A percentile compares a stretch with the other conserved stretches of the same genome.
Evolutionary conservation across 257 asterid species (phyloP).

Genomic region (Nicotiana noctiflora): DNA sequence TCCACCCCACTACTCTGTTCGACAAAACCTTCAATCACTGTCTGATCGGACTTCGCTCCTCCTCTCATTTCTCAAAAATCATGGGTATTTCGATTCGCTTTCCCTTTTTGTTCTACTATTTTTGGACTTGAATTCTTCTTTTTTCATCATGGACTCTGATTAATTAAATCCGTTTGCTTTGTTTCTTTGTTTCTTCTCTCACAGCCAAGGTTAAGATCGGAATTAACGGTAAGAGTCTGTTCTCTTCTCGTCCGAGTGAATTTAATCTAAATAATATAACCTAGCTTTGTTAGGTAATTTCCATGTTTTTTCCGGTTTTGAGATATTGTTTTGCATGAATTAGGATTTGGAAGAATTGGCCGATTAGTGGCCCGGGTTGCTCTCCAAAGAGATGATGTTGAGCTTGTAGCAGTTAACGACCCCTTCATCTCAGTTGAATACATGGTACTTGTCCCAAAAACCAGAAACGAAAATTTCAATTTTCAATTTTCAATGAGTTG

Average conservation of each 20-base stretch:
- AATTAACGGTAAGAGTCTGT: constrained; percentile 49
- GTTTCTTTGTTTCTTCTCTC: neutral
- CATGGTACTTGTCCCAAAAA: constrained; percentile 39
- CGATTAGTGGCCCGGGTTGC: constrained; percentile 89
- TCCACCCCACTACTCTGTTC: neutral
- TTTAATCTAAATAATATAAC: neutral
- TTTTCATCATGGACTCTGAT: neutral
- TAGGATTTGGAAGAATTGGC: constrained; percentile 86
- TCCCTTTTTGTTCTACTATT: no score
- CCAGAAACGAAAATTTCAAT: neutral
- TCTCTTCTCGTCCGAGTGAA: neutral
- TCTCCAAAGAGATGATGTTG: constrained; percentile 65
- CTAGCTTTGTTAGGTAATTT: neutral
- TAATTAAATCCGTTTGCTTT: neutral
- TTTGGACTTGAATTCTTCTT: neutral
- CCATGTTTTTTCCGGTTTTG: neutral
- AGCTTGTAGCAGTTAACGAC: constrained; percentile 86
- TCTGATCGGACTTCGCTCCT: neutral
- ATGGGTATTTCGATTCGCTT: neutral
- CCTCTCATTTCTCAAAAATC: neutral
- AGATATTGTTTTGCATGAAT: neutral
- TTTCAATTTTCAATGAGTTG: neutral
- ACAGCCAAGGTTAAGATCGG: constrained; percentile 82
- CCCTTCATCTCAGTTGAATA: constrained; percentile 75
- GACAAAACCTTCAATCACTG: neutral